Evolutionary conservation across 208 protist species (phyloP), one percentile per base, ranked within the genome.

Genomic region (Wallacemonas sp.): DNA sequence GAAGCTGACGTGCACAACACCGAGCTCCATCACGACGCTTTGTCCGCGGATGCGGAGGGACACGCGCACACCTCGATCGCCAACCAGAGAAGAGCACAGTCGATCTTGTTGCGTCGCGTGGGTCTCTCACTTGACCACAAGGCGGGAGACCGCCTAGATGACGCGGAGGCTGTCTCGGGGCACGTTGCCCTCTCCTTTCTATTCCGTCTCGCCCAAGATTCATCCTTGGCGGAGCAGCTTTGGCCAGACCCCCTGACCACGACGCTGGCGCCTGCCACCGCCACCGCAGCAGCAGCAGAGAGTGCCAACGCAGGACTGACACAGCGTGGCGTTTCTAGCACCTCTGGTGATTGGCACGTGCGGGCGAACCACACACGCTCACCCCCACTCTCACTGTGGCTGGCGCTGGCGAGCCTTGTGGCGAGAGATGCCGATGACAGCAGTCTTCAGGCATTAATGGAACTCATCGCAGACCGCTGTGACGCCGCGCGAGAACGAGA

Each of bases 311-410:
- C n/a, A 49, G 15, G 42, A 49, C 11, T 6, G 24, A 6, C n/a
- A 21, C 42, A 24, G n/a, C n/a, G 42, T 49, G 42, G 15, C 42
- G 11, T 49, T 49, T 21, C 14, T 41, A 14, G 36, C 36, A n/a
- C n/a, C n/a, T n/a, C n/a, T n/a, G n/a, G n/a, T n/a, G n/a, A n/a
- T n/a, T n/a, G n/a, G n/a, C n/a, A n/a, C n/a, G n/a, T n/a, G n/a
- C n/a, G 36, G 36, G 36, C 36, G 36, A 41, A 41, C 36, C 51
- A n/a, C 26, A 14, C 11, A 12, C 51, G 19, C 51, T n/a, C 30
- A 15, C 28, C 30, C 30, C 51, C 26, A 14, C 26, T 24, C 3
- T 58, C 51, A n/a, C 51, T 58, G 51, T 58, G 51, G 51, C 51
- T 58, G 24, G 21, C 51, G 26, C 30, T 39, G 17, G 51, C 30